Percentiles rank a stretch among this genome's conserved stretches.
Evolutionary conservation across 352 stramenopile genomes (phyloP).

Genomic region (Pythium myriotylum): DNA sequence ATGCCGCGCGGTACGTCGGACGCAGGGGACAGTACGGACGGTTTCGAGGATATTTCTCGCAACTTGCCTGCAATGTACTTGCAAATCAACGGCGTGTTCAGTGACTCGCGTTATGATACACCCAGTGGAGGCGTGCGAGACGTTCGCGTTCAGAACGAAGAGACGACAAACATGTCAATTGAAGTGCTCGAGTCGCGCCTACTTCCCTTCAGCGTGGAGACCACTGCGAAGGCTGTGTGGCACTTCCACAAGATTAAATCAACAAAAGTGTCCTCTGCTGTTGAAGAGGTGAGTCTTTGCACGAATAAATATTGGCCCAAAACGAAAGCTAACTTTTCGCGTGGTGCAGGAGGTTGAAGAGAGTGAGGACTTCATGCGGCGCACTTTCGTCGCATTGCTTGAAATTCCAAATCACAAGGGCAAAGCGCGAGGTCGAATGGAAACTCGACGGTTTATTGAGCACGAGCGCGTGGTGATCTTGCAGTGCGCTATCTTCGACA

Average conservation of each 20-base stretch:
- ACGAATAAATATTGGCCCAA: too few species aligned
- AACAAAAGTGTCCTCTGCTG: neutral
- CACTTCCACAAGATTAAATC: conserved; percentile 10
- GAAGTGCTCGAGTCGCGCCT: conserved; percentile 15
- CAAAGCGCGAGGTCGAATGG: neutral
- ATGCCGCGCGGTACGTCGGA: neutral
- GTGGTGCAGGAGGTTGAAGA: conserved; percentile 11
- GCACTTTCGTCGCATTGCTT: neutral
- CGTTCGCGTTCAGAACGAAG: conserved; percentile 7
- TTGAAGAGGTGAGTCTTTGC: neutral
- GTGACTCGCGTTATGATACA: neutral
- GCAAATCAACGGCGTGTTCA: conserved; percentile 19
- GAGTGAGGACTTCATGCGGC: neutral
- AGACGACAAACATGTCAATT: conserved; percentile 9
- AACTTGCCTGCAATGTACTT: conserved; percentile 17
- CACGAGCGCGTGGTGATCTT: conserved; percentile 10
- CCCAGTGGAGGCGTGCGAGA: neutral
- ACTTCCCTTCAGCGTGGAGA: conserved; percentile 12
- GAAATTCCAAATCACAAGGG: conserved; percentile 8
- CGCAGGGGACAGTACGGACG: neutral
- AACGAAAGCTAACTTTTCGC: too few species aligned
- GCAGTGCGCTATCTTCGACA: conserved; percentile 7
- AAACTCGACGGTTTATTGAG: conserved; percentile 4
- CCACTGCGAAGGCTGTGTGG: conserved; percentile 14
- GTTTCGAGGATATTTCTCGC: conserved; percentile 11